phyloP scores from a whole-genome alignment of 441 rosid genomes.

The Erodium moschatum region DNA sequence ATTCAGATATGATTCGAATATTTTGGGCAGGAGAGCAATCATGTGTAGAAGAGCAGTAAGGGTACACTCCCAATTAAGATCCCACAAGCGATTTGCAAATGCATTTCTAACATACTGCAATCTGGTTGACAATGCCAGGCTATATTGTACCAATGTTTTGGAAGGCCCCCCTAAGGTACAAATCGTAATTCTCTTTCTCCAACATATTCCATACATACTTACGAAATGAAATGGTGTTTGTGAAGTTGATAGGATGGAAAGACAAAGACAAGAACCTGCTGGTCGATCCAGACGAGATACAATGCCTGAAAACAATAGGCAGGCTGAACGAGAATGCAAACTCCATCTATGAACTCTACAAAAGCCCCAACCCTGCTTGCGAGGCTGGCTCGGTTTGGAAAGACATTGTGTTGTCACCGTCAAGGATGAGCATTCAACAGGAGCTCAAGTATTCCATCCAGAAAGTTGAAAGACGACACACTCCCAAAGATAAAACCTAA shows the following conservation, averaged over 20 bases:
- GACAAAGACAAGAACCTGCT: conserved; percentile 47
- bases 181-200: neutral
- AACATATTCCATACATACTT: neutral
- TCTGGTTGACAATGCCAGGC: conserved; percentile 67
- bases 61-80: conserved; percentile 57
- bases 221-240: neutral
- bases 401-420: conserved; percentile 38
- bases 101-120: conserved; percentile 57
- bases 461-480: conserved; percentile 30
- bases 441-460: conserved; percentile 38
- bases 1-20: neutral
- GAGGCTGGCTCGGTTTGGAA: conserved; percentile 61
- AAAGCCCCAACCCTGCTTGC: conserved; percentile 29
- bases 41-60: conserved; percentile 65
- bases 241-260: conserved; percentile 74
- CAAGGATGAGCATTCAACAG: conserved; percentile 35
- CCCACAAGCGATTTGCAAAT: conserved; percentile 70
- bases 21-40: conserved; percentile 61
- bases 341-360: conserved; percentile 49
- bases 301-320: conserved; percentile 37
- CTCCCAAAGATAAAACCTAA: neutral
- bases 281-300: conserved; percentile 47
- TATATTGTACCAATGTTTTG: conserved; percentile 55
- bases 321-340: conserved; percentile 49
- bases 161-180: conserved; percentile 61